Percentiles rank a stretch among this genome's conserved stretches.
Conservation (phyloP, 768 basidiomycete species). For the Termitomyces titanicus region DNA sequence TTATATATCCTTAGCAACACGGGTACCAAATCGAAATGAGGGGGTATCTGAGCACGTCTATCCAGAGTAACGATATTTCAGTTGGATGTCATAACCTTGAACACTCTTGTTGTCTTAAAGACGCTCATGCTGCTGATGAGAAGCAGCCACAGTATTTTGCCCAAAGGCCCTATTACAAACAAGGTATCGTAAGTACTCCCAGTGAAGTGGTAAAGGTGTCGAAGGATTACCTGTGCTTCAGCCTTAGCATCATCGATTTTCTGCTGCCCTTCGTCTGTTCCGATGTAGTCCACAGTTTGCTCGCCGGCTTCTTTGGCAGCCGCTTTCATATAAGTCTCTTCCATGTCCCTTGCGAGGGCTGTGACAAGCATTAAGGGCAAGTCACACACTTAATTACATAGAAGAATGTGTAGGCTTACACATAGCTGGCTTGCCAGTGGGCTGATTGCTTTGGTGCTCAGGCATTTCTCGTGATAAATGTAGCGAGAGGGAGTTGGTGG, state of each 20-base stretch:
- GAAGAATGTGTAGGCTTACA: neutral
- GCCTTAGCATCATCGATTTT: conserved; percentile 25
- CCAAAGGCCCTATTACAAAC: conserved; percentile 21
- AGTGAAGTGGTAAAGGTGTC: neutral
- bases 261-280: conserved; percentile 15
- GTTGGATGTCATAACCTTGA: neutral
- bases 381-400: neutral
- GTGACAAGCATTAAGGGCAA: neutral
- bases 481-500: neutral
- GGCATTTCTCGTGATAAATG: neutral
- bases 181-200: neutral
- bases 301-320: conserved; percentile 13
- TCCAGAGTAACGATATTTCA: neutral
- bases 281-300: conserved; percentile 22
- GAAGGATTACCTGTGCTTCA: conserved; percentile 20
- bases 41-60: neutral
- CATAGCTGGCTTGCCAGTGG: conserved; percentile 5
- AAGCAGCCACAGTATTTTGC: conserved; percentile 25
- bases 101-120: neutral
- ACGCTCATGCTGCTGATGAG: conserved; percentile 4
- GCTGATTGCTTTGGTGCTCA: conserved; percentile 1
- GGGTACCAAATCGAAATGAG: neutral
- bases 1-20: neutral
- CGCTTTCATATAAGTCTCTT: conserved; percentile 20
- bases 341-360: conserved; percentile 14